Percentiles rank a stretch among this genome's conserved stretches.
Conservation (phyloP, 192 early-diverging fungal species). For the Spinellus fusiger region DNA sequence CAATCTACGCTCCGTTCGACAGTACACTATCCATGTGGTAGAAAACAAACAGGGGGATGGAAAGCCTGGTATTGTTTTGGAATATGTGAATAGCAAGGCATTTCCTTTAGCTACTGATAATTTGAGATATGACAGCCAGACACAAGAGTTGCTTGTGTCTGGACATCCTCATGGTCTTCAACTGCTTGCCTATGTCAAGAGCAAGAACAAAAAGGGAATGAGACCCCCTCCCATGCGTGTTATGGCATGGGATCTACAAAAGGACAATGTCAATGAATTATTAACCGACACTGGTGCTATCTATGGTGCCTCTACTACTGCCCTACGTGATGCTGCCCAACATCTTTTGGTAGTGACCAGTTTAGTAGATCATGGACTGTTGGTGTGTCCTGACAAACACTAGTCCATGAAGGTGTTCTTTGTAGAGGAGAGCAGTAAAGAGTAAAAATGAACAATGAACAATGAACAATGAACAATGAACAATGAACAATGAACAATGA, state of each 20-base stretch:
- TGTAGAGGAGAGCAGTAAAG: too few species aligned
- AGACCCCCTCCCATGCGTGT: conserved; percentile 15
- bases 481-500: too few species aligned
- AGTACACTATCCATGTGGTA: conserved; percentile 11
- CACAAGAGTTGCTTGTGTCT: conserved; percentile 14
- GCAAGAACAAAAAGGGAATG: neutral
- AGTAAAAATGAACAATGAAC: too few species aligned
- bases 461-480: too few species aligned
- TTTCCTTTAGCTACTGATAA: conserved; percentile 31
- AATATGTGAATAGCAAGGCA: neutral
- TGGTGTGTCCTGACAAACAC: conserved; percentile 6
- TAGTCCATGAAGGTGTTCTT: too few species aligned
- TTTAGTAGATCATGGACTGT: conserved; percentile 3
- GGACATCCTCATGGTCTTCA: conserved; percentile 24
- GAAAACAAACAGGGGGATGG: neutral
- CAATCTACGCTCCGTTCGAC: conserved; percentile 2
- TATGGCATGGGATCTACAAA: conserved; percentile 9
- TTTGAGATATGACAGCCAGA: conserved; percentile 3
- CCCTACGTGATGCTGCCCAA: neutral
- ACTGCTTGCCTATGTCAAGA: conserved; percentile 1
- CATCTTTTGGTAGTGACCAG: neutral
- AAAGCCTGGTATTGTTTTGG: neutral
- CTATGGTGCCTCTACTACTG: conserved; percentile 13
- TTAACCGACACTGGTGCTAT: conserved; percentile 16
- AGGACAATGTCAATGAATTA: neutral